Percentiles rank a stretch among this genome's conserved stretches.
These are phyloP conservation scores for Epichloe hybrida DNA, from an alignment of 2,329 filamentous ascomycete species.

Conservation along the genomic window DNA sequence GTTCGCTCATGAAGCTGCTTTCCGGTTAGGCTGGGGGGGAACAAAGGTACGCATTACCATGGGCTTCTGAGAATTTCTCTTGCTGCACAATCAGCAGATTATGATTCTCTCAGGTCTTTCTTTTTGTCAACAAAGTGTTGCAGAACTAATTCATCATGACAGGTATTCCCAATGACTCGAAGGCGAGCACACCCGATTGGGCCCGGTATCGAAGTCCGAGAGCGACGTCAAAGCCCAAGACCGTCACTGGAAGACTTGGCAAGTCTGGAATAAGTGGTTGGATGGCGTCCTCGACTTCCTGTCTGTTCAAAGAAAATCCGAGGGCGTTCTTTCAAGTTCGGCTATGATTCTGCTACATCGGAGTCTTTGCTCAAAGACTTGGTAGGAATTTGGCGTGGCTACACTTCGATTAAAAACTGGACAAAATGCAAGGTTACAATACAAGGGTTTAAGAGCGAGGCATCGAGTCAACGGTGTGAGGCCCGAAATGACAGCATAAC, in stretches of 20 bases:
- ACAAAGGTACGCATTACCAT: constrained; percentile 54
- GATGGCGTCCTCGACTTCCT: neutral
- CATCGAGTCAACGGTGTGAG: too few species aligned
- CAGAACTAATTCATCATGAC: constrained; percentile 6
- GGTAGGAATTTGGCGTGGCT: too few species aligned
- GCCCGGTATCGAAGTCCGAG: constrained; percentile 68
- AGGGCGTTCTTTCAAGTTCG: neutral
- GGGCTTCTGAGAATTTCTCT: neutral
- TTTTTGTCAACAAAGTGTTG: neutral
- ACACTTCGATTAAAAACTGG: too few species aligned
- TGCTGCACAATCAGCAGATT: neutral
- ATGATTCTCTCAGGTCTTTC: neutral
- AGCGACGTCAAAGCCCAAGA: constrained; percentile 45
- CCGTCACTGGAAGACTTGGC: constrained; percentile 52
- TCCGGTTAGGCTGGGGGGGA: constrained; percentile 80
- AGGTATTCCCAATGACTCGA: constrained; percentile 47
- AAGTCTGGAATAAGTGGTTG: constrained; percentile 47
- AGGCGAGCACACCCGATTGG: constrained; percentile 56
- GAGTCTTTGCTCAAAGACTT: too few species aligned
- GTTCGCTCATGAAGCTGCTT: constrained; percentile 91
- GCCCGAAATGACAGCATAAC: neutral
- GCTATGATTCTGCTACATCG: too few species aligned
- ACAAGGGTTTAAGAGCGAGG: neutral
- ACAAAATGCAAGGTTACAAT: too few species aligned
- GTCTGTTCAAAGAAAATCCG: neutral